phyloP scores from a whole-genome alignment of 106 monocot genomes.

The Phalaenopsis equestris region DNA sequence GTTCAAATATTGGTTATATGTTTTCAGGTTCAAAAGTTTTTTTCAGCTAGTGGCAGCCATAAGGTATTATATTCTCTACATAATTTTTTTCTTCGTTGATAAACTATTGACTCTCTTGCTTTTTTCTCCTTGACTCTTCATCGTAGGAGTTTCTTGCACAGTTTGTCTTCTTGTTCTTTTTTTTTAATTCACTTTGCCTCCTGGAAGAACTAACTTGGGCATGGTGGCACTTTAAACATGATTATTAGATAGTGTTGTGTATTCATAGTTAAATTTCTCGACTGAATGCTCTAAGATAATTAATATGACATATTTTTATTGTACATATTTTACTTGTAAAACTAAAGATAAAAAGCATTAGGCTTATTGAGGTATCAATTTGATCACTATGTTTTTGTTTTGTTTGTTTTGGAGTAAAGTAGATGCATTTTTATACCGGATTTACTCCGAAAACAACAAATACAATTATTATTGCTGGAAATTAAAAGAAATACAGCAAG shows the following conservation, averaged over 20 bases:
- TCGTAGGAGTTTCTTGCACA: background rate
- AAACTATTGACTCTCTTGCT: background rate
- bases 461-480: too few species aligned
- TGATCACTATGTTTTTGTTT: background rate
- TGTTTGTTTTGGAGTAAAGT: background rate
- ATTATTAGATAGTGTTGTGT: background rate
- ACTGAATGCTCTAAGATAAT: background rate
- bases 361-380: background rate
- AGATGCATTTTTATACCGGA: too few species aligned
- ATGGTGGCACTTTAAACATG: background rate
- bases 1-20: constrained; percentile 5
- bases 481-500: too few species aligned
- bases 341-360: background rate
- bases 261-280: background rate
- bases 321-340: background rate
- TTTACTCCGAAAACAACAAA: too few species aligned
- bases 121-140: background rate
- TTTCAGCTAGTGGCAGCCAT: constrained; percentile 56
- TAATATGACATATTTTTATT: background rate
- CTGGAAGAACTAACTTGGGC: background rate
- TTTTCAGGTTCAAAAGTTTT: constrained; percentile 69
- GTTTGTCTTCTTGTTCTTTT: background rate
- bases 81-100: background rate
- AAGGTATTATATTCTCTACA: constrained; percentile 47
- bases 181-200: background rate